Base-by-base conservation (phyloP, 768 basidiomycete genomes). In the Hygrocybe punicea region DNA sequence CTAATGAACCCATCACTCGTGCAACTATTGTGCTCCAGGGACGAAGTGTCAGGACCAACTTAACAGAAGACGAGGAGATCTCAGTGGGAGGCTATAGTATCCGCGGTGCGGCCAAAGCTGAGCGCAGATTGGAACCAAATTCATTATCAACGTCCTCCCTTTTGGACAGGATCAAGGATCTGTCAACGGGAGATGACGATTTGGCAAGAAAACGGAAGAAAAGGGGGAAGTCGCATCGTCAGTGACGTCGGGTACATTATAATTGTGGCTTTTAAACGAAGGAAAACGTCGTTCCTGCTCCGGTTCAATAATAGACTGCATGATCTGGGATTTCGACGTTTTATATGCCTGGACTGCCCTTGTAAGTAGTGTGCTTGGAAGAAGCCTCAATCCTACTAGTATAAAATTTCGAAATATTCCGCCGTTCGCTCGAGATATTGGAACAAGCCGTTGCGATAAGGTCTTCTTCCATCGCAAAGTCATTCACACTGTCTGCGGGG, bases 1-100 rank as follows among this genome's bases (percentile, higher is more conserved):
- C 40, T 39, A 29, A 33, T 46, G 16, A 21, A 16, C 11, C 56
- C 10, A 34, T 36, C n/a, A 50, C 23, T 19, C 55, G 57, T 29
- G 59, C 46, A 51, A 57, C 51, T 39, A 65, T 7, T 50, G 60
- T 63, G 44, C 61, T 34, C 45, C 70, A 61, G 37, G 60, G 65
- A 19, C 5, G 19, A 29, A 24, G 24, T 7, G 44, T 24, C 47
- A 14, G 34, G 47, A 2, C 35, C 25, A 19, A 19, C 6, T 24
- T 13, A 21, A 16, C 37, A n/a, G 59, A 61, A 29, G 65, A 51
- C 59, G 40, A 69, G 71, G 69, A 66, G 57, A 63, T 62, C 60
- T 75, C 76, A 10, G 64, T 67, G 40, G 73, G 71, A n/a, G 81
- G 79, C 39, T 78, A 69, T 59, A 82, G 78, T 60, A 84, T 84